A percentile compares a stretch with the other conserved stretches of the same genome.
These are phyloP conservation scores for Fomitopsis pinicola DNA, from an alignment of 1,284 basidiomycete genomes.

Conservation along the genomic window DNA sequence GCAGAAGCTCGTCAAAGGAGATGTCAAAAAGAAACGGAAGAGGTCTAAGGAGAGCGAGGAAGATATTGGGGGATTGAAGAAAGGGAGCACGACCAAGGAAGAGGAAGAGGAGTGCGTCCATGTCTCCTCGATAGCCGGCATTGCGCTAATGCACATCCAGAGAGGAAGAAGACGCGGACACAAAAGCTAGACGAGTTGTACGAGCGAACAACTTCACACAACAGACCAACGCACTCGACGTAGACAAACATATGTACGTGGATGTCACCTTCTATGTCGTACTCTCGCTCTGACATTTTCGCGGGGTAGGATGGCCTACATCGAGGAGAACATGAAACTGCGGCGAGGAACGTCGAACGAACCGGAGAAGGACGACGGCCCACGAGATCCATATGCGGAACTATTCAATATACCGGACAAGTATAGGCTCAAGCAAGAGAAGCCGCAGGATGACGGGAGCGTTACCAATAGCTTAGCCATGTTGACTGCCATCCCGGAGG, in stretches of 20 bases:
- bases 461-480: conserved; percentile 91
- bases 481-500: conserved; percentile 95
- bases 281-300: background rate
- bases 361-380: conserved; percentile 38
- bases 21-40: conserved; percentile 68
- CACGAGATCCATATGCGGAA: conserved; percentile 74
- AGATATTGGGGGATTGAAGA: conserved; percentile 51
- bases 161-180: conserved; percentile 60
- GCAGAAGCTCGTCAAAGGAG: conserved; percentile 81
- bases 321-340: conserved; percentile 87
- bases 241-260: conserved; percentile 96
- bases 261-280: background rate
- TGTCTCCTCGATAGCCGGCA: background rate
- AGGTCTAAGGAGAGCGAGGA: conserved; percentile 47
- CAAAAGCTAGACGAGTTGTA: conserved; percentile 71
- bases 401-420: conserved; percentile 78
- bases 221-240: conserved; percentile 93
- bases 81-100: conserved; percentile 36
- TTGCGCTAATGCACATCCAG: conserved; percentile 23
- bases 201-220: conserved; percentile 93
- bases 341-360: conserved; percentile 57
- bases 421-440: conserved; percentile 58
- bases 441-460: conserved; percentile 77
- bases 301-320: conserved; percentile 87
- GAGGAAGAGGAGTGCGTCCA: conserved; percentile 53